Conservation (phyloP, 345 rosid species). For the Heritiera fomes region DNA sequence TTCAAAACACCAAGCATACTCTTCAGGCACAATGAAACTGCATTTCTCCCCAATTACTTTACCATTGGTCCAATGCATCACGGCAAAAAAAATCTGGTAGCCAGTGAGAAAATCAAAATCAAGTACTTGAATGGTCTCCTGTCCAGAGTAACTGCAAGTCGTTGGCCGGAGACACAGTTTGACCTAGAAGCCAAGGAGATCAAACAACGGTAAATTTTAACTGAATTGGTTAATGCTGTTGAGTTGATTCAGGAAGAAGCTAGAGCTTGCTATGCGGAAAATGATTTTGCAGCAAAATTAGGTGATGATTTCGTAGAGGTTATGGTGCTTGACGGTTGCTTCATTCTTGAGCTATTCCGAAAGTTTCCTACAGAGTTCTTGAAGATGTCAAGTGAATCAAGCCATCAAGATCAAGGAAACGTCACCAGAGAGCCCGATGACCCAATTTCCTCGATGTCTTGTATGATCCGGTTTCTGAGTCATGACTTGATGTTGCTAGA, state of each 20-base stretch:
- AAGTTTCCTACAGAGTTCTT: neutral
- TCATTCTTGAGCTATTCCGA: conserved; percentile 28
- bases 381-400: no score
- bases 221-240: neutral
- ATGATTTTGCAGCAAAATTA: conserved; percentile 1
- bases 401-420: no score
- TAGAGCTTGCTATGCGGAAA: conserved; percentile 24
- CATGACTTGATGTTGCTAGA: conserved; percentile 36
- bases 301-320: neutral
- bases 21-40: conserved; percentile 15
- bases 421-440: neutral
- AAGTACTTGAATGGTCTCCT: conserved; percentile 30
- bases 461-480: conserved; percentile 13
- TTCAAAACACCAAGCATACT: conserved; percentile 32
- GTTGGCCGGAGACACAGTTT: neutral
- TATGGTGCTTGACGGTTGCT: conserved; percentile 29
- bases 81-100: neutral
- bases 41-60: conserved; percentile 31
- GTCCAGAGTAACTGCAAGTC: neutral
- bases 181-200: neutral
- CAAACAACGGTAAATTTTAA: neutral
- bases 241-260: neutral
- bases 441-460: conserved; percentile 27
- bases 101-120: conserved; percentile 26
- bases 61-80: conserved; percentile 33